Percentiles rank a stretch among this genome's conserved stretches.
phyloP scores from a whole-genome alignment of 495 filamentous ascomycete species.

The Pyrenopolyporus hunteri region DNA sequence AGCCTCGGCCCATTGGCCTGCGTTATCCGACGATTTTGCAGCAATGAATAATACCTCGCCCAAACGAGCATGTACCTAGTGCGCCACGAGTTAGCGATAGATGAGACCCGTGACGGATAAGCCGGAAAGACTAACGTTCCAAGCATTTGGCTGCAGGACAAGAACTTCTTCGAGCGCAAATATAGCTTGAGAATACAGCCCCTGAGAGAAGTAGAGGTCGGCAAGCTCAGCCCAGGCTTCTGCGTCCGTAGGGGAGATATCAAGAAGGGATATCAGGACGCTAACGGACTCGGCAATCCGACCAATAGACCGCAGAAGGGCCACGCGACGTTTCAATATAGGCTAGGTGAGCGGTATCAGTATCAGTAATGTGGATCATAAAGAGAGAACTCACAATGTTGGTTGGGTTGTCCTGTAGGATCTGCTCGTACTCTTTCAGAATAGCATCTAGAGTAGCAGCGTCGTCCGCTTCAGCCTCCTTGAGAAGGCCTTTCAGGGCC shows the following conservation, averaged over 20 bases:
- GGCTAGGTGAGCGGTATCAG: conserved; percentile 58
- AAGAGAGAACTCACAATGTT: conserved; percentile 70
- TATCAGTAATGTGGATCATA: conserved; percentile 1
- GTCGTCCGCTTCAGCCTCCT: conserved; percentile 80
- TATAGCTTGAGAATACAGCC: conserved; percentile 78
- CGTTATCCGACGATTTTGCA: conserved; percentile 55
- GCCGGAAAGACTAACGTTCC: conserved; percentile 72
- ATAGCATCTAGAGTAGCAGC: conserved; percentile 66
- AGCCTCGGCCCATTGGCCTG: conserved; percentile 68
- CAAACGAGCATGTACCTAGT: conserved; percentile 82
- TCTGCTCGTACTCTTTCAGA: conserved; percentile 75
- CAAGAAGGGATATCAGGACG: conserved; percentile 73
- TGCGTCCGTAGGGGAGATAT: conserved; percentile 85
- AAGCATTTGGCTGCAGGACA: conserved; percentile 87
- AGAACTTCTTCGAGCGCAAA: conserved; percentile 92
- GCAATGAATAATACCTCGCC: conserved; percentile 82
- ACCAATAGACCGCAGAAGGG: conserved; percentile 75
- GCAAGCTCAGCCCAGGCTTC: conserved; percentile 94
- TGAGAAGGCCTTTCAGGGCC: conserved; percentile 79
- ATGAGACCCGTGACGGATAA: conserved; percentile 1
- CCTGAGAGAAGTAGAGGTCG: conserved; percentile 80
- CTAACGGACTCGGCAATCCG: conserved; percentile 73
- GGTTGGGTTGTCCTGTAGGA: conserved; percentile 74
- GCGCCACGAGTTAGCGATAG: conserved; percentile 32
- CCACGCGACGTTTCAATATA: conserved; percentile 83